phyloP scores from a whole-genome alignment of 345 rosid genomes.

The Citrus medica region DNA sequence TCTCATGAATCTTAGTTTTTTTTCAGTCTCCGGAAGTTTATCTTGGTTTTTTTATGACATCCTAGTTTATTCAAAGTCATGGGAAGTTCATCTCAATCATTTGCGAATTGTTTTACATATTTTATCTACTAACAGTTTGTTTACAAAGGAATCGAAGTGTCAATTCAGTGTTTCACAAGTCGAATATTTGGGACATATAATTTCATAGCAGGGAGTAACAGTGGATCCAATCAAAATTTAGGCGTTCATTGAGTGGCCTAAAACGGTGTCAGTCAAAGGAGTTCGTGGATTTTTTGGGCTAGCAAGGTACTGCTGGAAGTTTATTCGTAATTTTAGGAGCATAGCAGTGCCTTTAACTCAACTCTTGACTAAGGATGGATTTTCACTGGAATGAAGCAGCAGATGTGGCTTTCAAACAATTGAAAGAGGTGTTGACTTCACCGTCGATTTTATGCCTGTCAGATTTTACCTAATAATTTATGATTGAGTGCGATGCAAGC shows the following conservation, averaged over 20 bases:
- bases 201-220: too few relatives aligned
- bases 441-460: too few relatives aligned
- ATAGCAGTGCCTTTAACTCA: not conserved
- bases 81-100: too few relatives aligned
- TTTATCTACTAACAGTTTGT: too few relatives aligned
- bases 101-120: too few relatives aligned
- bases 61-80: too few relatives aligned
- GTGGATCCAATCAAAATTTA: not conserved
- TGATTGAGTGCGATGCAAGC: too few relatives aligned
- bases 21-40: not conserved
- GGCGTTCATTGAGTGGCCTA: not conserved
- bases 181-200: too few relatives aligned
- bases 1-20: not conserved
- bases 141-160: too few relatives aligned
- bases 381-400: not conserved
- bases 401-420: not conserved
- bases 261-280: not conserved
- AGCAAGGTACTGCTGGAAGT: not conserved
- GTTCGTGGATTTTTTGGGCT: not conserved
- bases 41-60: not conserved
- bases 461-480: too few relatives aligned
- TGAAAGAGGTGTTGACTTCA: not conserved
- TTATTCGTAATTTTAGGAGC: not conserved
- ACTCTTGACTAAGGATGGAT: not conserved
- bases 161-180: too few relatives aligned